Evolutionary conservation across 805 yeast species (phyloP).

Genomic region (Debaryomyces hansenii): DNA sequence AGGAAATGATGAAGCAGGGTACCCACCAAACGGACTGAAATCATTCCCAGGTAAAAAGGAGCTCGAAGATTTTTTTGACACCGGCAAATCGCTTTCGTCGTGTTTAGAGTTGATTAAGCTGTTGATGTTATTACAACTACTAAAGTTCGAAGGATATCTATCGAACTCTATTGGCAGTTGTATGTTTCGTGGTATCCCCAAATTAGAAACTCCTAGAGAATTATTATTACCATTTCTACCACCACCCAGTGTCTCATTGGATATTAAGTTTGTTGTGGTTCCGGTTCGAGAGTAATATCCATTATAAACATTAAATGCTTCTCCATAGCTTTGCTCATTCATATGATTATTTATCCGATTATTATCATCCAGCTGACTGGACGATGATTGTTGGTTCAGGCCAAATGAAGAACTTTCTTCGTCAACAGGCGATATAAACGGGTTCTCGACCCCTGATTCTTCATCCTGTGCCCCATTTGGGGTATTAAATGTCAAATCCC

Average conservation of each 20-base stretch:
- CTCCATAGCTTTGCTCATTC: background rate
- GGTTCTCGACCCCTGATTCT: slow-evolving; percentile 1
- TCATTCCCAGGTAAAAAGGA: slow-evolving; percentile 51
- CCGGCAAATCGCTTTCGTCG: slow-evolving; percentile 20
- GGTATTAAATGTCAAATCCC: slow-evolving; percentile 12
- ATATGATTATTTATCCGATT: background rate
- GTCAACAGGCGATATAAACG: background rate
- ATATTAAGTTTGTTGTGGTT: slow-evolving; percentile 36
- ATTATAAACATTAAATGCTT: slow-evolving; percentile 26
- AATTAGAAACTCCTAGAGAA: background rate
- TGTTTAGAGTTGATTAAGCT: slow-evolving; percentile 4
- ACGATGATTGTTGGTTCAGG: background rate
- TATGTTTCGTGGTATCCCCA: slow-evolving; percentile 10
- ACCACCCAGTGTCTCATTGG: slow-evolving; percentile 10
- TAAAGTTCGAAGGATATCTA: slow-evolving; percentile 55
- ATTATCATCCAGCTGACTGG: slow-evolving; percentile 1
- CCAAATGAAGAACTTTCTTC: slow-evolving; percentile 2
- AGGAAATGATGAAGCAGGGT: slow-evolving; percentile 90
- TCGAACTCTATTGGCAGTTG: slow-evolving; percentile 56
- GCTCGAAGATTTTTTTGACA: slow-evolving; percentile 19
- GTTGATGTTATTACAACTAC: slow-evolving; percentile 16
- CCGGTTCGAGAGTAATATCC: slow-evolving; percentile 42
- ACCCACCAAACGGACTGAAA: slow-evolving; percentile 91
- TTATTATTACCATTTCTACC: background rate
- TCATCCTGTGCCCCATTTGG: slow-evolving; percentile 15